Base-by-base conservation (phyloP, 257 asterid species). In the Phtheirospermum japonicum region DNA sequence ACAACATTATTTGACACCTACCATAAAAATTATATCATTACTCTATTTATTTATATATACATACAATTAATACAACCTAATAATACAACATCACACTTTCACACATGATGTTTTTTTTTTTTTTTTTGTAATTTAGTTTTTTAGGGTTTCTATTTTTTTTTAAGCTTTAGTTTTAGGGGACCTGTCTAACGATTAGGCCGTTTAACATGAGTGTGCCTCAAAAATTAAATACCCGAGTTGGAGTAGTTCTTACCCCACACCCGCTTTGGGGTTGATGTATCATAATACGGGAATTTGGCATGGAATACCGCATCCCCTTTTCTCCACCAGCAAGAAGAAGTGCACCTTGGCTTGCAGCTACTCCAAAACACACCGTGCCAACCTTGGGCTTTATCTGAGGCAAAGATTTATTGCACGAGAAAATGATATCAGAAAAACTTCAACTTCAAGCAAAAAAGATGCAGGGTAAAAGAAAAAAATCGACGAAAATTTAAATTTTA, bases 261-360 rank as follows among this genome's bases (percentile, higher is more conserved):
- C 92, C 95, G 71, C 95, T 82, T 74, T 85, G 99, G 52, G 99
- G 99, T 75, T 89, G 99, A 73, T 87, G 88, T 61, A 93, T 81
- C 99, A 93, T 87, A 73, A 93, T 85, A 11, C 99, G 96, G 30
- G 99, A 69, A 76, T 93, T 93, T 61, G 99, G 99, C 97, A 93
- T 93, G 69, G 99, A 71, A 70, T 89, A 93, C 36, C 99, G 93
- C 99, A 93, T 93, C 55, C 97, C 97, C 81, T 85, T 89, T 73
- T 87, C 83, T 65, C 99, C 99, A 57, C 97, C 97, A 54, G 99
- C 99, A 79, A 93, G 99, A 66, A 93, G 95, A 67, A 93, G 94
- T 20, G 92, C 89, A 46, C 87, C 97, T 67, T 89, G 89, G 84
- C 97, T 89, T 58, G 96, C 99, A 76, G 90, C 96, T 57, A 77